Base-by-base conservation (phyloP, 140 eudicot species). In the Cichorium intybus region DNA sequence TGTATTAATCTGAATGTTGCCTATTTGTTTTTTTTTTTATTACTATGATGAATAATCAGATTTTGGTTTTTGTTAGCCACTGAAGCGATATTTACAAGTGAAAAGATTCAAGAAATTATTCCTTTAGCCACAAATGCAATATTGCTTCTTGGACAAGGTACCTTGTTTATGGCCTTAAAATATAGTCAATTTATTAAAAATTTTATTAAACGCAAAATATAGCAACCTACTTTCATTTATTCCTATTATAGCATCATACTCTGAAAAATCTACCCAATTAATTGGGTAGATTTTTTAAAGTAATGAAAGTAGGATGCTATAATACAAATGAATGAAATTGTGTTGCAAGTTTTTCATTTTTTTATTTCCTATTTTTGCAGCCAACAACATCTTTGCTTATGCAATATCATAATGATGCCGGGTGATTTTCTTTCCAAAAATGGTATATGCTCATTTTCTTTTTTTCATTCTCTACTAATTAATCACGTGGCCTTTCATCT, bases 101-200 rank as follows among this genome's bases (percentile, higher is more conserved):
- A 91, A 79, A 91, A 77, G 77, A 83, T 91, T 56, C 95, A 82
- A 62, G 85, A 87, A 37, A 68, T 91, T 29, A 61, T 76, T 47
- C 85, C 96, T 55, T 62, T 81, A 66, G 74, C 89, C 20, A 70
- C 85, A 1, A 74, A 87, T 71, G 80, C 91, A 46, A 66, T 85
- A n/a, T 69, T 91, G 81, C 52, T 91, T 62, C 97, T 91, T 74
- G 96, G 96, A 66, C 89, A 87, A 87, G 97, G 97, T 91, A 87
- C 73, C 54, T 61, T 28, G 33, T 18, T 45, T 63, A 61, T 64
- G 29, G 16, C 35, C 18, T 54, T 72, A n/a, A 20, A 7, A 69
- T 54, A 10, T 57, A 29, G 23, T 56, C 46, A 15, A 47, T 49
- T 76, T 48, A 14, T 50, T 51, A 47, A 18, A 17, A 37, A n/a